Evolutionary conservation across 164 flowering plant genomes (phyloP).

Genomic region (Berberis thunbergii): DNA sequence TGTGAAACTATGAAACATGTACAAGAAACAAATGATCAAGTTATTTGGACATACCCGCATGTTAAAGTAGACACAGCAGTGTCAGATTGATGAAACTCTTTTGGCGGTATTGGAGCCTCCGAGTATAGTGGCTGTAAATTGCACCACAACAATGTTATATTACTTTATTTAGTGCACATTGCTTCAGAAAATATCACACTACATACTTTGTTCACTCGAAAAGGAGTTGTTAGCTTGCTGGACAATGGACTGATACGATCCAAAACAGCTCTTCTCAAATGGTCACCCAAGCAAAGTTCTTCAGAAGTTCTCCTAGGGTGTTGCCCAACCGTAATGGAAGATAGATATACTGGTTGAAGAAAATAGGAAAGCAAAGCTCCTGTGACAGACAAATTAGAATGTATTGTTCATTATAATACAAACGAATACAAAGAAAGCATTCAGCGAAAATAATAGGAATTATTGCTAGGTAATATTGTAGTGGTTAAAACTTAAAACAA

Average conservation of each 20-base stretch:
- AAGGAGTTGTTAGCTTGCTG: slow-evolving; percentile 39
- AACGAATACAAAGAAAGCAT: not conserved
- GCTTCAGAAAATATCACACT: slow-evolving; percentile 4
- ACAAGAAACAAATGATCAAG: no score
- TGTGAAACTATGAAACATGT: not conserved
- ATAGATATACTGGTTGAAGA: slow-evolving; percentile 69
- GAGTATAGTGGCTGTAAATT: slow-evolving; percentile 53
- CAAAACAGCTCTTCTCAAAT: slow-evolving; percentile 42
- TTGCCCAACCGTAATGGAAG: slow-evolving; percentile 68
- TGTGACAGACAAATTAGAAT: slow-evolving; percentile 22
- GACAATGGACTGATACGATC: slow-evolving; percentile 46
- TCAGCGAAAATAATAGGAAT: not conserved
- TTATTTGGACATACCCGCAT: slow-evolving; percentile 52
- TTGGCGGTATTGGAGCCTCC: slow-evolving; percentile 64
- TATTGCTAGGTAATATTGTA: no score
- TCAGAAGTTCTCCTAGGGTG: slow-evolving; percentile 26
- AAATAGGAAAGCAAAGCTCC: slow-evolving; percentile 90
- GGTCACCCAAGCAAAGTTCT: slow-evolving; percentile 17
- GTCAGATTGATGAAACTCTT: slow-evolving; percentile 72
- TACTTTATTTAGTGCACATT: not conserved
- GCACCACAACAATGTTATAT: slow-evolving; percentile 5
- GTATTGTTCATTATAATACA: not conserved
- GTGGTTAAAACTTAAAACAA: no score
- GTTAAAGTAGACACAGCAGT: slow-evolving; percentile 57
- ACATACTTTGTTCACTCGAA: slow-evolving; percentile 58